A percentile compares a stretch with the other conserved stretches of the same genome.
Evolutionary conservation across 176 grass and related monocot species (phyloP).

Genomic region (Secale cereale): DNA sequence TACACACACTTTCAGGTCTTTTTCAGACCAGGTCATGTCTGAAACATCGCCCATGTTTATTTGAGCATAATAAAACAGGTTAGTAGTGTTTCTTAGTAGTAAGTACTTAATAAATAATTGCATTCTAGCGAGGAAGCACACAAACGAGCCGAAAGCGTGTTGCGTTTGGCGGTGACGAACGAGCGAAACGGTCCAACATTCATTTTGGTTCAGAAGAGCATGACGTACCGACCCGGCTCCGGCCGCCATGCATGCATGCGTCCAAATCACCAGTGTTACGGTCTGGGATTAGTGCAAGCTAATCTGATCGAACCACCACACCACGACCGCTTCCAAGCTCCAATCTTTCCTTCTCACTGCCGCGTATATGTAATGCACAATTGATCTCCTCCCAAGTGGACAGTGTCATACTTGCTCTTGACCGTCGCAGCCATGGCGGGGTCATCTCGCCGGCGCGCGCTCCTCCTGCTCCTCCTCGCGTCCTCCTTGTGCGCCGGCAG

Average conservation of each 20-base stretch:
- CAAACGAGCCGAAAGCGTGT: not conserved
- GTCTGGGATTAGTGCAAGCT: not conserved
- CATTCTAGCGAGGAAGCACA: not conserved
- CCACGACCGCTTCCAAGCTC: conserved; percentile 25
- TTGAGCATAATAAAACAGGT: too few species aligned
- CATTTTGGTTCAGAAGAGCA: not conserved
- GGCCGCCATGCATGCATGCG: not conserved
- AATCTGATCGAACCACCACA: not conserved
- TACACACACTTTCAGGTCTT: too few species aligned
- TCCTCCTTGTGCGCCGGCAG: not conserved
- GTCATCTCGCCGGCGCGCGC: not conserved
- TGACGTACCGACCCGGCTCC: not conserved
- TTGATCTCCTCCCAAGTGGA: not conserved
- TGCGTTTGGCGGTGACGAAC: not conserved
- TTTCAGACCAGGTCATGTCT: too few species aligned
- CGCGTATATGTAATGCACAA: not conserved
- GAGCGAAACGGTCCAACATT: not conserved
- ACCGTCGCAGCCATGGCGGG: not conserved
- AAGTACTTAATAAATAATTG: too few species aligned
- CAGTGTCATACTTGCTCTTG: not conserved
- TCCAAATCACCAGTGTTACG: conserved; percentile 4
- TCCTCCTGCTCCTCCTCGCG: not conserved
- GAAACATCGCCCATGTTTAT: too few species aligned
- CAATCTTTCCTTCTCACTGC: not conserved
- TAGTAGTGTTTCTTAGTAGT: not conserved